Evolutionary conservation across 2,329 filamentous ascomycete species (phyloP).

Genomic region (Proliferodiscus dingleyae): DNA sequence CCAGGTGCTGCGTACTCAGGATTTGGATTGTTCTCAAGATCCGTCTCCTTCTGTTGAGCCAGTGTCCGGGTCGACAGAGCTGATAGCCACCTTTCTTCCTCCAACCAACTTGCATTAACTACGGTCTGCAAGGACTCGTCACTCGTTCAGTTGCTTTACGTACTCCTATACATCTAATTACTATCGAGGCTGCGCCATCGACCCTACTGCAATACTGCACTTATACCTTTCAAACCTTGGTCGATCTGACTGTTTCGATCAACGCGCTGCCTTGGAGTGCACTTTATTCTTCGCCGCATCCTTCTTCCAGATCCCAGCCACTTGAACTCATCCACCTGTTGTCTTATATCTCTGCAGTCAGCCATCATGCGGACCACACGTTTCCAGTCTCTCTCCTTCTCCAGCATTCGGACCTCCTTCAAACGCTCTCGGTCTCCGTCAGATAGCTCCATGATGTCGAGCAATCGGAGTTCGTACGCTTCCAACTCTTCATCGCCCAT

Average conservation of each 20-base stretch:
- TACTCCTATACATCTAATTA: constrained; percentile 4
- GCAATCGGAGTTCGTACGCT: constrained; percentile 34
- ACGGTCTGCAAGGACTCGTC: constrained; percentile 24
- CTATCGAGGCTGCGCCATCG: constrained; percentile 23
- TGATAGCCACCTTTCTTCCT: constrained; percentile 4
- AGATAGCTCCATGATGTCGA: constrained; percentile 25
- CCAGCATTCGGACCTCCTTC: constrained; percentile 50
- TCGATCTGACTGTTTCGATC: constrained; percentile 5
- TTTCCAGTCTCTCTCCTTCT: constrained; percentile 40
- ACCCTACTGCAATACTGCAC: constrained; percentile 2
- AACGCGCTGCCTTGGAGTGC: neutral
- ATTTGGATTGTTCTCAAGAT: constrained; percentile 13
- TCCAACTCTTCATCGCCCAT: constrained; percentile 39
- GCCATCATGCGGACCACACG: constrained; percentile 29
- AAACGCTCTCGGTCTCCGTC: constrained; percentile 43
- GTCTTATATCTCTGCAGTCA: no score
- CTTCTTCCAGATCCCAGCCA: neutral
- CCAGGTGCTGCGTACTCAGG: constrained; percentile 16
- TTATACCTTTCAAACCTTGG: neutral
- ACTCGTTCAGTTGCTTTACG: constrained; percentile 24
- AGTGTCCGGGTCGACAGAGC: constrained; percentile 3
- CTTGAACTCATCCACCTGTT: neutral
- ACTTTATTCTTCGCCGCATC: neutral
- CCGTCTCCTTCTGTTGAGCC: neutral
- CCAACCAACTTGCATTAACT: constrained; percentile 12